Base-by-base conservation (phyloP, 164 flowering plant species). In the Euptelea pleiosperma region DNA sequence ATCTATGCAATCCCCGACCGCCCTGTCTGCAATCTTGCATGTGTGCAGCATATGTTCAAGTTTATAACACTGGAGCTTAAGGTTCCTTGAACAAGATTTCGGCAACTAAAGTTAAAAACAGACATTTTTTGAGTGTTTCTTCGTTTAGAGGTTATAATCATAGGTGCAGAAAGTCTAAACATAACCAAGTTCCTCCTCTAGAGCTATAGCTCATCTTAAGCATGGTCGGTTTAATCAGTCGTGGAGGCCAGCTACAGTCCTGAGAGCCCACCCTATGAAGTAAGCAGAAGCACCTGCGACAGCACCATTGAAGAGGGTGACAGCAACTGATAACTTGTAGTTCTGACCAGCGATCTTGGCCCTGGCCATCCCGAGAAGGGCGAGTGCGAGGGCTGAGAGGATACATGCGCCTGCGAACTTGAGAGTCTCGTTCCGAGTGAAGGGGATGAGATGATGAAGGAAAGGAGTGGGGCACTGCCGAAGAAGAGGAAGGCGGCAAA, bases 361-460 rank as follows among this genome's bases (percentile, higher is more conserved):
- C 65, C 72, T 82, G 2, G 82, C 80, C 0, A 66, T 8, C 0
- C 87, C 88, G 0, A 81, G 80, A 4, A 75, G 58, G 0, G 71
- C 79, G 0, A 79, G 75, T 10, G 87, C 79, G 1, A 79, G 52
- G 0, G 61, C 68, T 0, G 85, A 77, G 12, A 82, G 63, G 12
- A 77, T 45, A 24, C 82, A 80, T 5, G 91, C 85, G 0, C 85
- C 86, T 0, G 57, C 15, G 44, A 85, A 85, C 68, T 79, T 80
- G 46, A 70, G 41, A 0, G 53, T 52, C 44, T 77, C 77, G 35
- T 48, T 77, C 15, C 63, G 2, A 0, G 87, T 85, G 63, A 82
- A 82, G 0, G 87, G 86, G 28, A 77, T 57, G 34, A 85, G 84
- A 82, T 40, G 45, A 85, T 76, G 80, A 74, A 85, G 0, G 87